These are phyloP conservation scores for Oryza meyeriana DNA, from an alignment of 176 grass and related monocot genomes.

Conservation along the genomic window DNA sequence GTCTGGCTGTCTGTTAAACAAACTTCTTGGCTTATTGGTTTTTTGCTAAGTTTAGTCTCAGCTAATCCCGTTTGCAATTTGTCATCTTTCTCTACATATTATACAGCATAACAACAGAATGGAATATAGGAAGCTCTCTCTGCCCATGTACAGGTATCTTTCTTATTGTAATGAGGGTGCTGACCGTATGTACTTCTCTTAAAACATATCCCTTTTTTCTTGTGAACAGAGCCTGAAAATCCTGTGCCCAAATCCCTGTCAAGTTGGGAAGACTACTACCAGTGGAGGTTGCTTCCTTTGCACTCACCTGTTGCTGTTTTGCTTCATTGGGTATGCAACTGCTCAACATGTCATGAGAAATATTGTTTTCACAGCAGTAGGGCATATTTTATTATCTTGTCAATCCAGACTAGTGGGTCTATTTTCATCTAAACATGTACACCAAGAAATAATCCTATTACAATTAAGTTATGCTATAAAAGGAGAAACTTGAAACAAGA, in stretches of 20 bases:
- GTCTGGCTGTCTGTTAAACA: not conserved
- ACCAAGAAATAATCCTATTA: not conserved
- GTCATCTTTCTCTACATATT: constrained; percentile 27
- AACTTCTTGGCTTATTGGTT: not conserved
- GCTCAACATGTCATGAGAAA: not conserved
- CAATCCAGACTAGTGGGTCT: not conserved
- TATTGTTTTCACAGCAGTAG: not conserved
- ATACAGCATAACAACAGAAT: constrained; percentile 53
- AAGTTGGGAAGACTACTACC: constrained; percentile 89
- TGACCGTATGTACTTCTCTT: constrained; percentile 3
- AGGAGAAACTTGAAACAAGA: not conserved
- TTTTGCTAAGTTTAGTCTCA: not conserved
- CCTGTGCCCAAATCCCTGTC: constrained; percentile 34
- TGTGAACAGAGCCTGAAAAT: constrained; percentile 52
- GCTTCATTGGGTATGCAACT: constrained; percentile 77
- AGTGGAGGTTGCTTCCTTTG: constrained; percentile 82
- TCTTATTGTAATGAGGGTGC: not conserved
- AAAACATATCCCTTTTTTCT: not conserved
- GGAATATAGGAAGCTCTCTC: constrained; percentile 67
- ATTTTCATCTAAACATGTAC: not conserved
- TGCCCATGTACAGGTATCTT: constrained; percentile 77
- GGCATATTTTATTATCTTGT: not conserved
- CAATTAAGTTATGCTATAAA: not conserved
- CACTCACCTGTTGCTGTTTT: constrained; percentile 82
- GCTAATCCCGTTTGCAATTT: not conserved